Base-by-base conservation (phyloP, 1,139 yeast genomes). In the Lodderomyces jiufengensis region DNA sequence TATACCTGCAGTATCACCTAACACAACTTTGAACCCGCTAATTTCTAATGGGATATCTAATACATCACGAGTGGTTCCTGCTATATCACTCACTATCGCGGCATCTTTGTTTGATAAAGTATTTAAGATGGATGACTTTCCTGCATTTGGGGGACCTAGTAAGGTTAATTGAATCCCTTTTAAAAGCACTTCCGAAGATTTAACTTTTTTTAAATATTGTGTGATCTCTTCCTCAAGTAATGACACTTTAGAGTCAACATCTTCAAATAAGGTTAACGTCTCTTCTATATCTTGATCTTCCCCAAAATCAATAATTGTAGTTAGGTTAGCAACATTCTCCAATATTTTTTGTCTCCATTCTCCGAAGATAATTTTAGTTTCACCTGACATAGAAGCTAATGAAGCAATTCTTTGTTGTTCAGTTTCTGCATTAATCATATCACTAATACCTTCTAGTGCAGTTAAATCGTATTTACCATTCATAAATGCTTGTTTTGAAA, bases 1-100 rank as follows among this genome's bases (percentile, higher is more conserved):
- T 2, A 92, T 76, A 0, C 98, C 99, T 0, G 99, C 99, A 0
- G 98, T 90, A 54, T 92, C 98, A 2, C 95, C 87, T 21, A 90
- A 59, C 2, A 87, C 70, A 0, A 88, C 84, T 53, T 90, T 92
- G 57, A 70, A 88, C 0, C 98, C 98, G 27, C 76, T 74, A 8
- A 92, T 76, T 52, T 90, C 92, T 31, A 92, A 56, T 0, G 90
- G 85, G 1, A 88, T 76, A 47, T 88, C 95, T 14, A 94, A 73
- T 0, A 86, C 66, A 54, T 92, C 98, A 51, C 99, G 71, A 0
- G 99, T 92, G 0, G 98, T 92, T 0, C 99, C 99, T 1, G 96
- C 95, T 3, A 85, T 76, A 34, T 80, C 80, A 52, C 96, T 87
- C 0, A 94, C 98, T 27, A 92, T 88, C 0, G 97, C 95, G 9